Evolutionary conservation across 2,329 filamentous ascomycete species (phyloP).

Genomic region (Ascochyta clinopodiicola): DNA sequence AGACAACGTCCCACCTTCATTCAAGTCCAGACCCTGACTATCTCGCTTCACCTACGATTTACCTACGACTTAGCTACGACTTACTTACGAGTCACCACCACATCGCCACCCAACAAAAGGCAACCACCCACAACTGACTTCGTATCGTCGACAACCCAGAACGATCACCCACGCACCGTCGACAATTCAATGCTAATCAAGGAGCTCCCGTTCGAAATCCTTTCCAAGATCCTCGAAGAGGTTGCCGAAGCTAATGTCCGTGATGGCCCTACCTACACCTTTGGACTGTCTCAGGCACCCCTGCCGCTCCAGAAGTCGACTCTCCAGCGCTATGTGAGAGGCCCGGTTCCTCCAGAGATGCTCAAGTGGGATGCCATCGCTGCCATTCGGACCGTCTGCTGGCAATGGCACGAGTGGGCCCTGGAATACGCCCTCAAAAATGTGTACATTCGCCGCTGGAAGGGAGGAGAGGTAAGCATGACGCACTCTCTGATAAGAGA

Average conservation of each 20-base stretch:
- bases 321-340: constrained; percentile 59
- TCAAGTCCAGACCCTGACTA: constrained; percentile 21
- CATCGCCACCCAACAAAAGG: constrained; percentile 11
- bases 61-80: constrained; percentile 14
- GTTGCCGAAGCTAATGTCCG: constrained; percentile 56
- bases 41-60: constrained; percentile 15
- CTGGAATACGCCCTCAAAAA: constrained; percentile 59
- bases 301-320: constrained; percentile 54
- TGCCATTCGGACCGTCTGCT: constrained; percentile 58
- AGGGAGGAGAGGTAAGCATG: constrained; percentile 51
- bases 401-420: constrained; percentile 61
- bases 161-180: constrained; percentile 10
- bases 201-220: constrained; percentile 60
- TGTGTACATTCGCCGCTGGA: constrained; percentile 60
- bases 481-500: neutral
- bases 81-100: constrained; percentile 15
- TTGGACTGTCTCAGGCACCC: constrained; percentile 59
- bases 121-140: constrained; percentile 14
- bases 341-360: constrained; percentile 58
- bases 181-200: constrained; percentile 54
- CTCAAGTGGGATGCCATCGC: constrained; percentile 60
- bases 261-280: constrained; percentile 59
- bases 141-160: neutral
- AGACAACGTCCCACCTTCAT: constrained; percentile 18
- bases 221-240: constrained; percentile 58